Evolutionary conservation across 768 basidiomycete species (phyloP).

Genomic region (Pleurotus djamor): DNA sequence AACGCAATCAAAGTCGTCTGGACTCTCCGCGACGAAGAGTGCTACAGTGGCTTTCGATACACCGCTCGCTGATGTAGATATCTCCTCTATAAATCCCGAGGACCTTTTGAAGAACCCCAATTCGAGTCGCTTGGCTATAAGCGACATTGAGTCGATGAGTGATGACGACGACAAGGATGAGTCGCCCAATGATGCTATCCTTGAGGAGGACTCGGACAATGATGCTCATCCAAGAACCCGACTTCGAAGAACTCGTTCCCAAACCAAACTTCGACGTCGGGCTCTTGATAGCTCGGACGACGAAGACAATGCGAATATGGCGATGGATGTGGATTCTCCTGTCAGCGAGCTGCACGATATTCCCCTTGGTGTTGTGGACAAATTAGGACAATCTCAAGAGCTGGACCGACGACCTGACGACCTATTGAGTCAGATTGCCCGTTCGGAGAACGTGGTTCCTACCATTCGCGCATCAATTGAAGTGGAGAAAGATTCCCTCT

Average conservation of each 20-base stretch:
- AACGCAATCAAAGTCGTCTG: background rate
- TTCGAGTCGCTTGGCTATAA: slow-evolving; percentile 21
- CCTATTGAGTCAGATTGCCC: background rate
- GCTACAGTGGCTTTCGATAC: no score
- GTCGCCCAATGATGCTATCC: slow-evolving; percentile 28
- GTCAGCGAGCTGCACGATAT: slow-evolving; percentile 3
- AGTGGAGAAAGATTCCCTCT: background rate
- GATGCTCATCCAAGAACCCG: slow-evolving; percentile 3
- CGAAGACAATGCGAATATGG: slow-evolving; percentile 16
- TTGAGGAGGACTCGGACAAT: slow-evolving; percentile 31
- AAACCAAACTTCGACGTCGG: slow-evolving; percentile 15
- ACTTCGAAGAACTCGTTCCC: slow-evolving; percentile 19
- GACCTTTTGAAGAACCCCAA: slow-evolving; percentile 39
- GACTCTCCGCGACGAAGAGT: background rate
- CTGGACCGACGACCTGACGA: slow-evolving; percentile 17
- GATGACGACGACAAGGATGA: slow-evolving; percentile 35
- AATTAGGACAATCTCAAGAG: slow-evolving; percentile 26
- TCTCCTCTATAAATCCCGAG: slow-evolving; percentile 24
- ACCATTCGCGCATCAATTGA: slow-evolving; percentile 5
- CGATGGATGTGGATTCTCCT: slow-evolving; percentile 2
- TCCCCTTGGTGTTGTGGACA: slow-evolving; percentile 28
- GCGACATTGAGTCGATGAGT: slow-evolving; percentile 36
- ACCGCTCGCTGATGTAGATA: background rate
- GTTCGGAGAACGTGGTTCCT: background rate
- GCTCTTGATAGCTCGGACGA: slow-evolving; percentile 24